Conservation (phyloP, 73 alveolate genomes). For the Stentor coeruleus region DNA sequence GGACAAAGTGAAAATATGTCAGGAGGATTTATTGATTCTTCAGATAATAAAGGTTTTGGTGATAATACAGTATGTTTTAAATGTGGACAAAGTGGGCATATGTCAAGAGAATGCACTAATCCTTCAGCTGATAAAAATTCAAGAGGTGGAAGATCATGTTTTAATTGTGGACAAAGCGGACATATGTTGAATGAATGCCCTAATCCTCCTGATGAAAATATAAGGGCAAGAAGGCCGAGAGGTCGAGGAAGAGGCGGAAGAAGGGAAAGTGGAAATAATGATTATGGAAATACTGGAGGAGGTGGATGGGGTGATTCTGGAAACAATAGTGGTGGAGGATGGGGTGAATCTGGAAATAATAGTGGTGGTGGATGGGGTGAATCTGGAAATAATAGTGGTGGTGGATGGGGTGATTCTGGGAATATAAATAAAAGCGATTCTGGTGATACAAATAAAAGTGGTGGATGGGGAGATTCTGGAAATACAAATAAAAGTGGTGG, state of each 20-base stretch:
- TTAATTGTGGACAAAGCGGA: not conserved
- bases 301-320: conserved; percentile 17
- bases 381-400: not conserved
- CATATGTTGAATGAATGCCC: conserved; percentile 2
- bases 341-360: not conserved
- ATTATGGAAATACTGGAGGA: conserved; percentile 4
- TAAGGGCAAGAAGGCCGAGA: conserved; percentile 8
- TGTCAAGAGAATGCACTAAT: conserved; percentile 14
- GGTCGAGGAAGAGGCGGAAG: conserved; percentile 29
- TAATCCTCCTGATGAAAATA: not conserved
- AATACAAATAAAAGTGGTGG: not conserved
- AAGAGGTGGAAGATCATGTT: not conserved
- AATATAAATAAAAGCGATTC: not conserved
- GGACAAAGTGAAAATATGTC: conserved; percentile 58
- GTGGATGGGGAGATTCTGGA: conserved; percentile 16
- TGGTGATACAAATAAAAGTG: not conserved
- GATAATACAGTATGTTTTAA: conserved; percentile 17
- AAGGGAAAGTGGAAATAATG: conserved; percentile 15
- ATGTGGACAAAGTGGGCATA: conserved; percentile 29
- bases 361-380: not conserved
- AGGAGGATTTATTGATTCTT: conserved; percentile 33
- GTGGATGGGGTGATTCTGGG: not conserved
- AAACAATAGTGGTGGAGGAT: conserved; percentile 18
- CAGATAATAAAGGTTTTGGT: not conserved
- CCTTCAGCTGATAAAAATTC: conserved; percentile 21